Base-by-base conservation (phyloP, 1,284 basidiomycete species). In the Apiotrichum montevideense region DNA sequence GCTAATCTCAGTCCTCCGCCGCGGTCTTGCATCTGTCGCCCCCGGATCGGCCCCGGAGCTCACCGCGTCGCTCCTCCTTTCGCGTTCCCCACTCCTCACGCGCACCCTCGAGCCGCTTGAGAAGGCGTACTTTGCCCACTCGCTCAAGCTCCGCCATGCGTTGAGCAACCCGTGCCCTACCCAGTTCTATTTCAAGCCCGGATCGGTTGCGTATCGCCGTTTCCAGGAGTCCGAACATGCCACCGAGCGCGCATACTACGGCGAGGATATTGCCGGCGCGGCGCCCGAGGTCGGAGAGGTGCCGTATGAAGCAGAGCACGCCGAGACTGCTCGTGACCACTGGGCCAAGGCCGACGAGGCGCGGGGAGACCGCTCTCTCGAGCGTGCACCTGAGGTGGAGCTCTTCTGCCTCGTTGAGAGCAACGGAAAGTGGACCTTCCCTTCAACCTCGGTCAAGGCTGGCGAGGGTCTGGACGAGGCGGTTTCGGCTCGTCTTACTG, bases 151-250 rank as follows among this genome's bases (percentile, higher is more conserved):
- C 63, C 84, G 86, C 63, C 86, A 90, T 64, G 87, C 91, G 5
- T 79, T 97, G 44, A 86, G 88, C 70, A 92, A 93, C 70, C 93
- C 94, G 0, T 87, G 92, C 74, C 87, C 90, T 14, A 83, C 85
- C 56, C 86, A 91, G 45, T 95, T 96, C 75, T 98, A 96, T 80
- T 98, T 97, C 82, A 94, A 94, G 76, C 85, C 87, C 58, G 94
- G 93, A 1, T 90, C 90, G 0, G 81, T 91, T 3, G 83, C 95
- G 37, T 87, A 94, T 72, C 85, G 85, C 44, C 83, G 87, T 50
- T 97, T 93, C 72, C 84, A 80, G 49, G 74, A 83, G 52, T 84
- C 89, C 66, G 87, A 92, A 69, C 81, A 84, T 56, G 79, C 80
- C 61, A 82, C 86, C 51, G 88, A 91, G 66, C 78, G 79, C 41